Evolutionary conservation across 192 early-diverging fungal genomes (phyloP), one percentile per base, ranked within the genome.

Genomic region (Endogone sp.): DNA sequence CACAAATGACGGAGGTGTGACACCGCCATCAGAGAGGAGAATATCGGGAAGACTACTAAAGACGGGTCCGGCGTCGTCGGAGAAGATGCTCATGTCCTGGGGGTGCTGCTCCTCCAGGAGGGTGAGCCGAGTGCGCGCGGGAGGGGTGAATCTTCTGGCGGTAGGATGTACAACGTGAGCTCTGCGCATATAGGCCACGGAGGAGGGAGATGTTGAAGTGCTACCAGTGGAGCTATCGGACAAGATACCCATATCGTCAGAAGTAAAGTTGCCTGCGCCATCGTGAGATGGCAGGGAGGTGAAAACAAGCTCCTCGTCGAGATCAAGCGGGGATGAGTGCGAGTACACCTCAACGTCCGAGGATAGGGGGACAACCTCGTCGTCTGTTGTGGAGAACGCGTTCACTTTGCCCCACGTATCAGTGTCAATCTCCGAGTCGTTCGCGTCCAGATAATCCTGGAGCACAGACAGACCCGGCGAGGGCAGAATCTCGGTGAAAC

Each of bases 251-350:
- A 49, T 49, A 29, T 56, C 69, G 27, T 67, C 63, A 29, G 58
- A 27, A 1, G 69, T 60, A 67, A 78, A 78, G 20, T 68, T 65
- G 16, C 76, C 76, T 13, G 76, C 74, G 13, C 76, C 76, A 55
- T 78, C 76, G 58, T 78, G 76, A 25, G 71, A 68, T 29, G 76
- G 76, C 24, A 78, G 55, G 20, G 11, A 30, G 24, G 29, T 29
- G 55, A 74, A 65, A 24, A 70, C 20, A 56, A 57, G 23, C 37
- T 49, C 37, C 37, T 49, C 37, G 37, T 16, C 37, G 16, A 49
- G 9, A 49, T 49, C 37, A 16, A 49, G 37, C 6, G 37, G 37
- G 1, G 37, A 49, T 11, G 37, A 16, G 37, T 49, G 37, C 1
- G 37, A 49, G 16, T 49, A 49, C 37, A 16, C 6, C 16, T 49